Evolutionary conservation across 176 grass and related monocot species (phyloP), one percentile per base, ranked within the genome.

Genomic region (Aegilops bicornis): DNA sequence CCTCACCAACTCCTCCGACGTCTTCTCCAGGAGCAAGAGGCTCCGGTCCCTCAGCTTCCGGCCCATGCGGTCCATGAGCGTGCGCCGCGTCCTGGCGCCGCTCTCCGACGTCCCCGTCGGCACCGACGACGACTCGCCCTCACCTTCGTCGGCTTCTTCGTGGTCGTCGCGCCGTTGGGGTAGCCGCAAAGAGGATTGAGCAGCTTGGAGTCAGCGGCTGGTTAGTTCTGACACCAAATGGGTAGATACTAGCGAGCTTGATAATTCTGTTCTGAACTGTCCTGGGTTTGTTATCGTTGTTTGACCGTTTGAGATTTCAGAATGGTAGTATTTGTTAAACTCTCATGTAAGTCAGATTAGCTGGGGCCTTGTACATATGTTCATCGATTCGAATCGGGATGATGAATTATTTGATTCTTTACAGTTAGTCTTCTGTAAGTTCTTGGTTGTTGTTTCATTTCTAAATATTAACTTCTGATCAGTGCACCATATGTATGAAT

Each of bases 101-200:
- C 61, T 98, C 70, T 92, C 91, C 30, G 96, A 98, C 85, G 79
- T 89, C 43, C 96, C 93, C 33, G 70, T 93, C 16, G 52, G 81
- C 68, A 79, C 82, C 30, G 90, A 94, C 11, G 88, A 95, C 24
- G 3, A 27, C 58, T 90, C 81, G 1, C 7, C 82, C 3, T 30
- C 48, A 12, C 25, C 35, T 7, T 37, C 35, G 35, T 27, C 14
- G 8, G 14, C 69, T 1, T 14, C 56, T 0, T 74, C 42, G 0
- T 52, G 43, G 73, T 52, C 33, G 31, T 85, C 70, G 19, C 86
- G 40, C 64, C 86, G 70, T 39, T 54, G 64, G 82, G 40, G n/a
- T 6, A 70, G 5, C 64, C 77, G 24, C 12, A 52, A 19, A 4
- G 90, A 91, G 63, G 82, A 91, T n/a, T 87, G 85, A 90, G 27